phyloP scores from a whole-genome alignment of 2,329 filamentous ascomycete genomes.

The Fusarium neocosmosporiellum region DNA sequence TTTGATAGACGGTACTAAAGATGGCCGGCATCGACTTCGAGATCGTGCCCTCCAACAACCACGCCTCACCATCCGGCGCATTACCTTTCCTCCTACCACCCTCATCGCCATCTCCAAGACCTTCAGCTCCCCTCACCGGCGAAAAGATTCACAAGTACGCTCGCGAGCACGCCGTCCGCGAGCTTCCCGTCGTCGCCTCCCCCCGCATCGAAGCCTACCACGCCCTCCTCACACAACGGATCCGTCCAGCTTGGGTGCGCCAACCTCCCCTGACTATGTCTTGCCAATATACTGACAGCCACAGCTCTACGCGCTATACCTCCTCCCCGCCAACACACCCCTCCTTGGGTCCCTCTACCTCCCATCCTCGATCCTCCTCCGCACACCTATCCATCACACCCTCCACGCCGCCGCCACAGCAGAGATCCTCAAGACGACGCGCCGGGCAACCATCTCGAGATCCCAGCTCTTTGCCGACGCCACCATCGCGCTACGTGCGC shows the following conservation, averaged over 20 bases:
- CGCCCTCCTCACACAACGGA: constrained; percentile 77
- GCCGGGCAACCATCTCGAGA: constrained; percentile 50
- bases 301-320: constrained; percentile 83
- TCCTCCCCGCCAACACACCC: constrained; percentile 73
- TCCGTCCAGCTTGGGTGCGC: constrained; percentile 87
- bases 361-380: constrained; percentile 72
- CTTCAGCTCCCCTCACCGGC: constrained; percentile 63
- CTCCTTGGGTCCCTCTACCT: constrained; percentile 82
- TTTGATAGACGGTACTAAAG: constrained; percentile 79
- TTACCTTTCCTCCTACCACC: constrained; percentile 85
- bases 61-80: constrained; percentile 89
- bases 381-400: constrained; percentile 70
- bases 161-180: constrained; percentile 55
- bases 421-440: constrained; percentile 75
- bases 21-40: constrained; percentile 77
- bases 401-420: constrained; percentile 78
- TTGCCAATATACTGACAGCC: constrained; percentile 8
- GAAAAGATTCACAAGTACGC: constrained; percentile 76
- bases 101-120: constrained; percentile 46
- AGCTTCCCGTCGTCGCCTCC: constrained; percentile 61
- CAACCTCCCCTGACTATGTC: not conserved
- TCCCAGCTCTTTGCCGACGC: constrained; percentile 57
- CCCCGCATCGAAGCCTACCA: constrained; percentile 78
- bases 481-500: constrained; percentile 57
- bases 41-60: constrained; percentile 82